Base-by-base conservation (phyloP, 2,329 filamentous ascomycete genomes). In the Fusarium camptoceras region DNA sequence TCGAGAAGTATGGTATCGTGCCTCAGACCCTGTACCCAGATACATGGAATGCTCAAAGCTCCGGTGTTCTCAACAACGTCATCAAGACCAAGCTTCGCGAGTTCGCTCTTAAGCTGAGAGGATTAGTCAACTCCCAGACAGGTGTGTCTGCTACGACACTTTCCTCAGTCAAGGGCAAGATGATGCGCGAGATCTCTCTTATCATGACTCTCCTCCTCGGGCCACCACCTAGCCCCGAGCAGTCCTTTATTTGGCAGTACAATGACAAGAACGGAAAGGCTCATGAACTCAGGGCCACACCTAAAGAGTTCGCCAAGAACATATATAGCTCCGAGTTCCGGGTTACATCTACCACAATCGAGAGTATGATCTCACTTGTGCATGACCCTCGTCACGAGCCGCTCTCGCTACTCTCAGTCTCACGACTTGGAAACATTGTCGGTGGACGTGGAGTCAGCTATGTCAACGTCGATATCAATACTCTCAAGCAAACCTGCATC, bases 11-110 rank as follows among this genome's bases (percentile, higher is more conserved):
- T 76, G 94, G 94, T 28, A 87, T 97, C n/a, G 91, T 96, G 1
- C 94, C 94, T 5, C 92, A 97, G 77, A 82, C 84, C 0, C 81
- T 97, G 4, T 97, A 96, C 77, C 94, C 94, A 0, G 94, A 97
- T 78, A 89, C 87, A 56, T 95, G 87, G 85, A 95, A 93, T 77
- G 92, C 94, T 6, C 87, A 87, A 83, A 89, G 90, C 73, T 93
- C 91, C 27, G 80, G 84, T 2, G 84, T 87, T 20, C 89, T 97
- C 82, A 92, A 94, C 77, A 85, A 82, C 56, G 83, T 97, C 30
- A 84, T 97, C 66, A 94, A 93, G 14, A 94, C 91, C 20, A 97
- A 97, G 82, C 86, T 97, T 34, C 90, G 94, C n/a, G 93, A 97
- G 79, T 91, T 93, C 73, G 93, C 91, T 2, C 81, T 97, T n/a